Evolutionary conservation across 2,329 filamentous ascomycete genomes (phyloP).

Genomic region (Chaetomium sp.): DNA sequence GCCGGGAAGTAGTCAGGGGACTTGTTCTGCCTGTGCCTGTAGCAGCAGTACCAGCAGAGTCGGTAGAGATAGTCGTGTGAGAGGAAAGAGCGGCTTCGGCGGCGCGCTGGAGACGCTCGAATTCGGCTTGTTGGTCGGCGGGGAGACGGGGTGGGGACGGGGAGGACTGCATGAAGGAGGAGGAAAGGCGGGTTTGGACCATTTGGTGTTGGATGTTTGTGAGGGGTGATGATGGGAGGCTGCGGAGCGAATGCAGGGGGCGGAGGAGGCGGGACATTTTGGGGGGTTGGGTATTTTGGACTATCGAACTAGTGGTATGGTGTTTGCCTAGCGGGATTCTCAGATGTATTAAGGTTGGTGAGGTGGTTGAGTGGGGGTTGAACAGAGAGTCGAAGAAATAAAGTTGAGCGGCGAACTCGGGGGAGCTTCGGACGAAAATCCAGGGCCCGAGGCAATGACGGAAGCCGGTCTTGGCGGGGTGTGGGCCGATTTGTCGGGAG

Average conservation of each 20-base stretch:
- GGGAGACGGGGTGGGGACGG: constrained; percentile 82
- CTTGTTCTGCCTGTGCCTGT: not conserved
- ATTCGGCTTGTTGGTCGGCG: constrained; percentile 81
- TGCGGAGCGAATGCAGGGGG: constrained; percentile 11
- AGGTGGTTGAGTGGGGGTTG: too few relatives aligned
- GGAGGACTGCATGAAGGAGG: constrained; percentile 40
- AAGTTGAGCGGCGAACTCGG: too few relatives aligned
- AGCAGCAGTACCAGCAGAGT: constrained; percentile 1
- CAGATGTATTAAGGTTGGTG: too few relatives aligned
- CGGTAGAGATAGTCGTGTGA: constrained; percentile 24
- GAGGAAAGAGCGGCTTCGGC: constrained; percentile 42
- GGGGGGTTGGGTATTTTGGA: not conserved
- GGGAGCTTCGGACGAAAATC: too few relatives aligned
- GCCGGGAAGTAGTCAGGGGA: constrained; percentile 22
- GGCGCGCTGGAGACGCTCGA: constrained; percentile 73
- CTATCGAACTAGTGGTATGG: too few relatives aligned
- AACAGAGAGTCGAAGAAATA: too few relatives aligned
- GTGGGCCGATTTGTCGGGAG: too few relatives aligned
- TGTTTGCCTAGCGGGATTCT: too few relatives aligned
- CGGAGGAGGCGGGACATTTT: constrained; percentile 25
- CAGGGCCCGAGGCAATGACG: too few relatives aligned
- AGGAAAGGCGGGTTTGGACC: not conserved
- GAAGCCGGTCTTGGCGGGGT: too few relatives aligned
- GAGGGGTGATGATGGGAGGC: not conserved
- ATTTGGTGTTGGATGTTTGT: not conserved